Conservation (phyloP, 106 monocot genomes). For the Dendrobium officinale region DNA sequence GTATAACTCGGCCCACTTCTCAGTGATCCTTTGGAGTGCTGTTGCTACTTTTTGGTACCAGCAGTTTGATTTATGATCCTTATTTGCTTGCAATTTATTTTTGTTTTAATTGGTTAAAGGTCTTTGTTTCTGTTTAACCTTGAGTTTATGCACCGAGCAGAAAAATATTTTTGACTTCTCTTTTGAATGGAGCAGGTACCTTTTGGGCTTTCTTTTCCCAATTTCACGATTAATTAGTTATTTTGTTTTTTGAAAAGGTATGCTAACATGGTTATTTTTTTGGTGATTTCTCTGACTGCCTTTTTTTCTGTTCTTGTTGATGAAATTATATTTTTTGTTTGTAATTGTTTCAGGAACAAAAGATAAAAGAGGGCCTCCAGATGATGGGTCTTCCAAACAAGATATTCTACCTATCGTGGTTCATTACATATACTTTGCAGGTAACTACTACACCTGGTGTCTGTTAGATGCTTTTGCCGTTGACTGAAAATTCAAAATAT, state of each 20-base stretch:
- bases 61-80: background rate
- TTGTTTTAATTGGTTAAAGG: background rate
- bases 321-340: conserved; percentile 7
- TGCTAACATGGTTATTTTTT: background rate
- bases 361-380: conserved; percentile 87
- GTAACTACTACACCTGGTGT: conserved; percentile 17
- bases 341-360: conserved; percentile 55
- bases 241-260: conserved; percentile 81
- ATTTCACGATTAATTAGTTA: conserved; percentile 82
- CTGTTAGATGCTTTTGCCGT: background rate
- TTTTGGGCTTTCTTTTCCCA: conserved; percentile 86
- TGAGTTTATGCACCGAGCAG: background rate
- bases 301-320: conserved; percentile 2
- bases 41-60: background rate
- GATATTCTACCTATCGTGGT: conserved; percentile 88
- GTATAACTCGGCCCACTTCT: conserved; percentile 20
- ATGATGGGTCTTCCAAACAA: conserved; percentile 91
- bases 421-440: conserved; percentile 78
- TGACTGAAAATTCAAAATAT: too few relatives aligned
- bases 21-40: background rate
- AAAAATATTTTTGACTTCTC: background rate
- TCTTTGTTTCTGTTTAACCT: background rate
- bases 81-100: background rate
- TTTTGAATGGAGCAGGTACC: conserved; percentile 41
- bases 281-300: conserved; percentile 1